These are phyloP conservation scores for Ophiocordyceps unilateralis DNA, from an alignment of 2,329 filamentous ascomycete species.

Conservation along the genomic window DNA sequence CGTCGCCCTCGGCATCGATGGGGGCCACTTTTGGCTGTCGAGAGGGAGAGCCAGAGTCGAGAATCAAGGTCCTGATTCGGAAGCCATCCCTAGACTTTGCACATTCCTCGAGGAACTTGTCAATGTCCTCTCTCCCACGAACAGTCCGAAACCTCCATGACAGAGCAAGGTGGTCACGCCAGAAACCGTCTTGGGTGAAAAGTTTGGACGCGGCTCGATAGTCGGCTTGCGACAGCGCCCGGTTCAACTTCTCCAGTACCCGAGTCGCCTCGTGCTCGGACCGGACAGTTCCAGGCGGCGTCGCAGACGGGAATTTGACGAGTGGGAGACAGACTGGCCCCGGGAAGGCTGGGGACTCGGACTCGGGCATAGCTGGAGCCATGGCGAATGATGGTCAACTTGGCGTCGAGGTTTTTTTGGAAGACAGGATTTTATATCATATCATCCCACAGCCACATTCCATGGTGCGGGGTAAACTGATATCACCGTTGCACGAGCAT, in stretches of 20 bases:
- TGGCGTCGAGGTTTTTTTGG: no score
- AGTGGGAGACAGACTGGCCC: conserved; percentile 26
- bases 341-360: no score
- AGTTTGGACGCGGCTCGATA: conserved; percentile 16
- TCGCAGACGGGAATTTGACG: conserved; percentile 21
- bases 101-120: conserved; percentile 17
- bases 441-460: no score
- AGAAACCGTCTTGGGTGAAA: conserved; percentile 30
- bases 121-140: conserved; percentile 23
- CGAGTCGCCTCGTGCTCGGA: conserved; percentile 9
- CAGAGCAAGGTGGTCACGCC: conserved; percentile 40
- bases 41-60: conserved; percentile 27
- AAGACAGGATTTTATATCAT: no score
- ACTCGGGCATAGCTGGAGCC: no score
- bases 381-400: no score
- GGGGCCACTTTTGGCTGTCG: conserved; percentile 23
- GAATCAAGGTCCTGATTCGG: conserved; percentile 22
- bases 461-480: no score
- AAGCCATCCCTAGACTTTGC: conserved; percentile 17
- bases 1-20: conserved; percentile 31
- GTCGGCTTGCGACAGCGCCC: conserved; percentile 18
- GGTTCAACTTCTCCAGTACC: conserved; percentile 23
- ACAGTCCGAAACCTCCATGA: conserved; percentile 38
- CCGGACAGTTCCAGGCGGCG: conserved; percentile 13
- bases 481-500: no score